Conservation (phyloP, 2,329 filamentous ascomycete species). For the Sphaerulina vaccinii region DNA sequence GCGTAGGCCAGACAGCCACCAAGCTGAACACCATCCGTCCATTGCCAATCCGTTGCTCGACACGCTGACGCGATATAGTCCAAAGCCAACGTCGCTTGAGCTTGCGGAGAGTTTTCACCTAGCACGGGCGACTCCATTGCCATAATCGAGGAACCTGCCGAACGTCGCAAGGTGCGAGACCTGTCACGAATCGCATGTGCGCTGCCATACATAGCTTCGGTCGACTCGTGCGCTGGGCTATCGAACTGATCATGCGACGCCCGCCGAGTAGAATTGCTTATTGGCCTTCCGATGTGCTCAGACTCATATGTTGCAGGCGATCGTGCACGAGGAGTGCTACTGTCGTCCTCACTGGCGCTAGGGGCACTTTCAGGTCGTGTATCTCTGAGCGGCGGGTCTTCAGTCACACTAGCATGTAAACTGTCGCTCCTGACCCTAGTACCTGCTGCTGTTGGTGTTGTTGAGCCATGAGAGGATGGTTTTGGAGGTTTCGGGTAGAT, state of each 20-base stretch:
- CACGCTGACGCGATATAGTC: slow-evolving; percentile 72
- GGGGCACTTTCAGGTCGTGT: slow-evolving; percentile 6
- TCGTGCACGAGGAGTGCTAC: slow-evolving; percentile 19
- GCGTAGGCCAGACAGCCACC: slow-evolving; percentile 91
- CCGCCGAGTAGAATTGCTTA: slow-evolving; percentile 27
- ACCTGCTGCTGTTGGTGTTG: slow-evolving; percentile 25
- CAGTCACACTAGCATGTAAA: slow-evolving; percentile 9
- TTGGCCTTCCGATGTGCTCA: slow-evolving; percentile 5
- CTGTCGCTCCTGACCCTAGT: slow-evolving; percentile 9
- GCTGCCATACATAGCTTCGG: slow-evolving; percentile 8
- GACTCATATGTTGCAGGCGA: slow-evolving; percentile 17
- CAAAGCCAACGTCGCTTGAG: slow-evolving; percentile 65
- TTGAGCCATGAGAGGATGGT: slow-evolving; percentile 54
- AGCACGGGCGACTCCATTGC: slow-evolving; percentile 25
- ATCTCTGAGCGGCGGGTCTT: slow-evolving; percentile 14
- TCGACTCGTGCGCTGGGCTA: not conserved
- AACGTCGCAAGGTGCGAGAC: slow-evolving; percentile 29
- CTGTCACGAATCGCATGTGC: slow-evolving; percentile 12
- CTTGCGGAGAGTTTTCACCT: slow-evolving; percentile 39
- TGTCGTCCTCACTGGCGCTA: slow-evolving; percentile 13
- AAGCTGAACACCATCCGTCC: slow-evolving; percentile 89
- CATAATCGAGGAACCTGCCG: slow-evolving; percentile 36
- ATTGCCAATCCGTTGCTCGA: slow-evolving; percentile 77
- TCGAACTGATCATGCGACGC: slow-evolving; percentile 28
- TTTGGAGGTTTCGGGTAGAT: slow-evolving; percentile 63